Evolutionary conservation across 2,329 filamentous ascomycete species (phyloP).

Genomic region (Xylariaceae sp.): DNA sequence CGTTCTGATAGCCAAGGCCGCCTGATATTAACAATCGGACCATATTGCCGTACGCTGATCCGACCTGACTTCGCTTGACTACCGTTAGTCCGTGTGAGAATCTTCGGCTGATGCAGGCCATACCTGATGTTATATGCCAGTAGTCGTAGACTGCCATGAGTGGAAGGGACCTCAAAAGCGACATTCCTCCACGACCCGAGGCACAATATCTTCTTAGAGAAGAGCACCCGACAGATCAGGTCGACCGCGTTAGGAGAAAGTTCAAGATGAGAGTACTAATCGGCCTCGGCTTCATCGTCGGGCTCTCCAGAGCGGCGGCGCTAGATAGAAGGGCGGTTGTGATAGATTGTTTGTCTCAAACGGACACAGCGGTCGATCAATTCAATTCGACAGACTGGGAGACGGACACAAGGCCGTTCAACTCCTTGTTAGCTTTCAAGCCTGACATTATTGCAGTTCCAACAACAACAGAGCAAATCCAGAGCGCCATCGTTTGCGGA

Average conservation of each 20-base stretch:
- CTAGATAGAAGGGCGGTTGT: conserved; percentile 27
- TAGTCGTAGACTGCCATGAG: conserved; percentile 10
- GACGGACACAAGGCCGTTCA: conserved; percentile 26
- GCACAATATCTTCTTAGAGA: neutral
- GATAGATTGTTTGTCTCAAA: conserved; percentile 25
- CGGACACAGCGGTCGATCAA: conserved; percentile 22
- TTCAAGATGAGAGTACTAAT: conserved; percentile 21
- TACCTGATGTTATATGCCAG: conserved; percentile 8
- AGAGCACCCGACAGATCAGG: neutral
- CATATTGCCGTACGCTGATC: conserved; percentile 23
- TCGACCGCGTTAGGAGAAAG: neutral
- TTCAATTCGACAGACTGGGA: conserved; percentile 28
- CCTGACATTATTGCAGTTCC: conserved; percentile 42
- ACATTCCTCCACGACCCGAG: conserved; percentile 1
- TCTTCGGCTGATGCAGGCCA: conserved; percentile 20
- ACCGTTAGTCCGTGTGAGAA: conserved; percentile 17
- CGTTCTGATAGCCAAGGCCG: conserved; percentile 19
- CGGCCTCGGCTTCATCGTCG: conserved; percentile 23
- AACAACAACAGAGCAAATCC: conserved; percentile 38
- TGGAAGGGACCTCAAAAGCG: conserved; percentile 10
- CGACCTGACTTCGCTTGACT: conserved; percentile 15
- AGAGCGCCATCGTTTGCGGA: conserved; percentile 42
- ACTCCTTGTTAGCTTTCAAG: conserved; percentile 25
- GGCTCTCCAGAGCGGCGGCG: conserved; percentile 19
- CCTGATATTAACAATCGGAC: conserved; percentile 27